Evolutionary conservation across 2,329 filamentous ascomycete genomes (phyloP).

Genomic region (Rhytidhysteron rufulum): DNA sequence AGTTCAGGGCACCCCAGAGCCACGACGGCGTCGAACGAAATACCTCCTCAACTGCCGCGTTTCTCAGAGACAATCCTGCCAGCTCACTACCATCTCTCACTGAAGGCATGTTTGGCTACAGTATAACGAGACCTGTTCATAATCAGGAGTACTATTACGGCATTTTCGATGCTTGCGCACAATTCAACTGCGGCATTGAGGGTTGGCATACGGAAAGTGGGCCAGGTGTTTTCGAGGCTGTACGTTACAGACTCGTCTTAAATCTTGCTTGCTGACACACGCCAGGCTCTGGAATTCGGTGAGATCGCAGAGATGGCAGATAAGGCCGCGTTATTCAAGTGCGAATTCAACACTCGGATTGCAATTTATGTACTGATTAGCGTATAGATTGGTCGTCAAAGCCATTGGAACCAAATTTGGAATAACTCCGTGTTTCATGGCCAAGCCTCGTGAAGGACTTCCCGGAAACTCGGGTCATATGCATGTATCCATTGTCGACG

Average conservation of each 20-base stretch:
- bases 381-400: slow-evolving; percentile 71
- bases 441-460: slow-evolving; percentile 84
- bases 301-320: slow-evolving; percentile 90
- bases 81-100: slow-evolving; percentile 74
- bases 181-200: slow-evolving; percentile 79
- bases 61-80: slow-evolving; percentile 69
- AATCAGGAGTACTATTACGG: slow-evolving; percentile 93
- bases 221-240: slow-evolving; percentile 92
- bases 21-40: slow-evolving; percentile 52
- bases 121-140: slow-evolving; percentile 77
- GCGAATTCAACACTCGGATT: slow-evolving; percentile 15
- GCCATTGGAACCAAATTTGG: slow-evolving; percentile 81
- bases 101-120: slow-evolving; percentile 96
- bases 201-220: slow-evolving; percentile 96
- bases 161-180: slow-evolving; percentile 73
- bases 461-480: slow-evolving; percentile 96
- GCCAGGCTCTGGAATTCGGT: slow-evolving; percentile 79
- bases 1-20: slow-evolving; percentile 67
- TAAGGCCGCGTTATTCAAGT: slow-evolving; percentile 88
- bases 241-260: slow-evolving; percentile 25
- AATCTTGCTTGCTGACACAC: slow-evolving; percentile 16
- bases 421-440: slow-evolving; percentile 98
- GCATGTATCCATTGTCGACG: slow-evolving; percentile 83
- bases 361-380: neutral
- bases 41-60: slow-evolving; percentile 67